Evolutionary conservation across 192 early-diverging fungal species (phyloP).

Genomic region (Cladochytrium replicatum): DNA sequence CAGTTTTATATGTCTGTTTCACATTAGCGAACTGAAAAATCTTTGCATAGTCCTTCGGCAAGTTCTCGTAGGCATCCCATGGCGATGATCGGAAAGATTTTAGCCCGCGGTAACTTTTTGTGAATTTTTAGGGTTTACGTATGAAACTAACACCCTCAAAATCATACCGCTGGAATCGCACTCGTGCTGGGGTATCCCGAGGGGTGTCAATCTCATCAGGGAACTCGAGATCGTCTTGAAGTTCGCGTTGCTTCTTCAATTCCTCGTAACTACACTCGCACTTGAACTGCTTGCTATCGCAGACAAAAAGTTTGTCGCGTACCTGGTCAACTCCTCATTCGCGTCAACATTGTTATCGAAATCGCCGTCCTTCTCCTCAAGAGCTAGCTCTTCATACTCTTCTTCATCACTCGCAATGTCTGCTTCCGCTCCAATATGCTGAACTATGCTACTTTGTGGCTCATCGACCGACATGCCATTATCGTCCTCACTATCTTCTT

Average conservation of each 20-base stretch:
- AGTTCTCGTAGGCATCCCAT: constrained; percentile 98
- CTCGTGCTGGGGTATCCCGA: constrained; percentile 64
- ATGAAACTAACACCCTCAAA: too few relatives aligned
- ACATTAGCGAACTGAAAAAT: constrained; percentile 97
- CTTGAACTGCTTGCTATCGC: constrained; percentile 9
- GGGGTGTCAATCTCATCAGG: constrained; percentile 98
- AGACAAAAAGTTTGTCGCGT: background rate
- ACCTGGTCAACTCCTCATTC: constrained; percentile 24
- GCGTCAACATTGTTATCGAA: constrained; percentile 29
- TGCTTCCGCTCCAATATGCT: constrained; percentile 30
- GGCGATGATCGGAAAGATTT: constrained; percentile 89
- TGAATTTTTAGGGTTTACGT: too few relatives aligned
- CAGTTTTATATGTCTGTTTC: constrained; percentile 63
- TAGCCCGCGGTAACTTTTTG: constrained; percentile 94
- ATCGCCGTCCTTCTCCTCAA: constrained; percentile 22
- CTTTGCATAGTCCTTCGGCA: constrained; percentile 88
- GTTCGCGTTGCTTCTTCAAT: constrained; percentile 50
- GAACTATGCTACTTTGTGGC: background rate
- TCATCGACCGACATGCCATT: constrained; percentile 39
- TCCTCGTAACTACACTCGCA: constrained; percentile 28
- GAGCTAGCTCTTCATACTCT: constrained; percentile 41
- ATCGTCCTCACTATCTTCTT: constrained; percentile 55
- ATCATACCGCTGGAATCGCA: constrained; percentile 82
- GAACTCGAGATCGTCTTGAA: constrained; percentile 76
- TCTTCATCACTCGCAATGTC: constrained; percentile 32